A percentile compares a stretch with the other conserved stretches of the same genome.
phyloP scores from a whole-genome alignment of 2,329 filamentous ascomycete genomes.

The Alternaria incomplexa region DNA sequence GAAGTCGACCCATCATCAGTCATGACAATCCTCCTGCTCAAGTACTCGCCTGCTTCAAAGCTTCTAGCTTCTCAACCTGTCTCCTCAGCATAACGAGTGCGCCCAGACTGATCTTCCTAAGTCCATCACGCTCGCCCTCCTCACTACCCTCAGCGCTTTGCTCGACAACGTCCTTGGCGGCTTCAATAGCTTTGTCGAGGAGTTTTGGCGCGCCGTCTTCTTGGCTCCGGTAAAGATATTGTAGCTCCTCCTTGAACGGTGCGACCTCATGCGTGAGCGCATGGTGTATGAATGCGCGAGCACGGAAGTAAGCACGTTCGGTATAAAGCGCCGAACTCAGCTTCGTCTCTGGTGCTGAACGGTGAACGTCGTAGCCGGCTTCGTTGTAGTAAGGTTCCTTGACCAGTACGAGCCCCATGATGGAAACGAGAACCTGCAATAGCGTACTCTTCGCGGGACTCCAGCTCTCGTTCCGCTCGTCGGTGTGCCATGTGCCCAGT shows the following conservation, averaged over 20 bases:
- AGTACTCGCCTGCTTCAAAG: slow-evolving; percentile 8
- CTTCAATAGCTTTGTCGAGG: slow-evolving; percentile 53
- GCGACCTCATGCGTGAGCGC: slow-evolving; percentile 51
- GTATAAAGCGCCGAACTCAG: slow-evolving; percentile 59
- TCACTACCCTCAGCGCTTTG: slow-evolving; percentile 41
- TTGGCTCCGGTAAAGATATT: slow-evolving; percentile 57
- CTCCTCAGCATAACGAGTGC: slow-evolving; percentile 53
- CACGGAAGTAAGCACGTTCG: slow-evolving; percentile 61
- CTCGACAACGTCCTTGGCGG: slow-evolving; percentile 51
- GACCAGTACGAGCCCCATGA: slow-evolving; percentile 64
- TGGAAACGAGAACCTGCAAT: slow-evolving; percentile 63
- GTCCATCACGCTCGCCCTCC: slow-evolving; percentile 49
- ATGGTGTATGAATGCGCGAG: slow-evolving; percentile 58
- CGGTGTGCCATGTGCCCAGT: slow-evolving; percentile 65
- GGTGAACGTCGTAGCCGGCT: slow-evolving; percentile 64
- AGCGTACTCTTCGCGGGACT: slow-evolving; percentile 59
- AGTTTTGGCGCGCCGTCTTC: slow-evolving; percentile 47
- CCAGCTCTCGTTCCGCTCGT: slow-evolving; percentile 61
- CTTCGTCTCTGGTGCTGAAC: slow-evolving; percentile 53
- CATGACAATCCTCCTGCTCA: background rate
- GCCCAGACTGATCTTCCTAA: slow-evolving; percentile 56
- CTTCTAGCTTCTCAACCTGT: slow-evolving; percentile 49
- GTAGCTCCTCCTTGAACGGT: slow-evolving; percentile 60
- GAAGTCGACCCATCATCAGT: background rate
- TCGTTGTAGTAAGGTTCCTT: slow-evolving; percentile 69